Base-by-base conservation (phyloP, 257 asterid genomes). In the Buddleja alternifolia region DNA sequence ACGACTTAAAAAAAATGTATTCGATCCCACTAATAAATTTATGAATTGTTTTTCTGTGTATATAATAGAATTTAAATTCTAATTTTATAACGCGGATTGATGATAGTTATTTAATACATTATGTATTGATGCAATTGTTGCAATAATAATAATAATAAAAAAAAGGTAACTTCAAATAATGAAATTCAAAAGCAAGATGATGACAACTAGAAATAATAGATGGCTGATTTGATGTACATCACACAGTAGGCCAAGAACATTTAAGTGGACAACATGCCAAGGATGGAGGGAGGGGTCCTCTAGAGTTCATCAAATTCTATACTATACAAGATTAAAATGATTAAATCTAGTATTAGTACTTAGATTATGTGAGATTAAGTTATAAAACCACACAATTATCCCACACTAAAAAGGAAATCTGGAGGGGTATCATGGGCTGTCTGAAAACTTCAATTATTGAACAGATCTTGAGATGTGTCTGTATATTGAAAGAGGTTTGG, bases 231-330 rank as follows among this genome's bases (percentile, higher is more conserved):
- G 81, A 78, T 78, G 61, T 74, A 61, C 25, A 66, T 71, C 62
- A 66, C 69, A 19, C 19, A 14, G 45, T 62, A 74, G 66, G 44
- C 59, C 55, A 66, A 42, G 7, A 23, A 37, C 41, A 72, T 40
- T 76, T 63, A 75, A 81, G 90, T 84, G 90, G 86, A 76, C 79
- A 72, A 65, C 94, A 81, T 82, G 94, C 85, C 84, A 79, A 73
- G 75, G 34, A 65, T 76, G 85, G 74, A 62, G 69, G 8, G 41
- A 59, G 54, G 85, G 88, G 84, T 75, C 85, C 88, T 29, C 34
- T 29, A 2, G 34, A 29, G 34, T 29, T 29, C 34, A 29, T 5
- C 34, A 29, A 29, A 29, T 29, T 5, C 34, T 29, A 29, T 29
- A 29, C 2, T 29, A 2, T 56, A 32, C 61, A 48, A 3, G 6